Conservation (phyloP, 2,329 filamentous ascomycete genomes). For the Epicoccum sorghinum region DNA sequence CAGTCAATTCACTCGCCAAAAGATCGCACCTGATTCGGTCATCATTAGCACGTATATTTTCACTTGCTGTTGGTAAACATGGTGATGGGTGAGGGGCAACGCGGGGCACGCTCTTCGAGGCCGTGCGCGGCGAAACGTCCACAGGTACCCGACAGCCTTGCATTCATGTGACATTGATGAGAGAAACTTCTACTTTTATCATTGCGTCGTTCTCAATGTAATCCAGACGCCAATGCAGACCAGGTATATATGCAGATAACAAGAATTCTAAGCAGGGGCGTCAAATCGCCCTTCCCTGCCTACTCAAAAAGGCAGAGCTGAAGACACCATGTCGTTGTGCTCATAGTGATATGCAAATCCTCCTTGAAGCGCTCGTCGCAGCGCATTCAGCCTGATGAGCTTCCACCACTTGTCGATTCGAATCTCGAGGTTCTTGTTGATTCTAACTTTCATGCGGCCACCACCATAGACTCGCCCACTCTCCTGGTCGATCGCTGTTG, state of each 20-base stretch:
- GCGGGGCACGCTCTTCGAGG: constrained; percentile 24
- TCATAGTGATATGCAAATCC: constrained; percentile 47
- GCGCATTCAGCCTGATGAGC: constrained; percentile 65
- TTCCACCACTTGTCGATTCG: constrained; percentile 78
- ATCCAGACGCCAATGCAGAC: constrained; percentile 13
- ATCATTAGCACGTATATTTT: not conserved
- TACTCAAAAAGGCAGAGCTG: constrained; percentile 40
- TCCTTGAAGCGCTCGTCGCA: constrained; percentile 64
- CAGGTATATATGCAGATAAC: constrained; percentile 16
- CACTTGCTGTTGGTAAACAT: constrained; percentile 13
- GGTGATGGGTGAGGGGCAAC: constrained; percentile 31
- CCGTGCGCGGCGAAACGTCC: not conserved
- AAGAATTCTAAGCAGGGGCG: not conserved
- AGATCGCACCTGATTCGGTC: not conserved
- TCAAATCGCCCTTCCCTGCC: not conserved
- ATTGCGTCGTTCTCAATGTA: not conserved
- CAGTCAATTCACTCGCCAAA: not conserved
- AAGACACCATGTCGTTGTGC: constrained; percentile 44
- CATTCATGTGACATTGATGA: not conserved
- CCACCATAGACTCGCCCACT: constrained; percentile 64
- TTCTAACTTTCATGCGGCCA: constrained; percentile 64
- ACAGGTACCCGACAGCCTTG: not conserved
- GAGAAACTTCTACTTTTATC: not conserved
- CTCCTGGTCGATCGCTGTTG: constrained; percentile 66
- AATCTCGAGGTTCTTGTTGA: constrained; percentile 65